Percentiles rank a stretch among this genome's conserved stretches.
phyloP scores from a whole-genome alignment of 805 yeast genomes.

The Suhomyces kilbournensis region DNA sequence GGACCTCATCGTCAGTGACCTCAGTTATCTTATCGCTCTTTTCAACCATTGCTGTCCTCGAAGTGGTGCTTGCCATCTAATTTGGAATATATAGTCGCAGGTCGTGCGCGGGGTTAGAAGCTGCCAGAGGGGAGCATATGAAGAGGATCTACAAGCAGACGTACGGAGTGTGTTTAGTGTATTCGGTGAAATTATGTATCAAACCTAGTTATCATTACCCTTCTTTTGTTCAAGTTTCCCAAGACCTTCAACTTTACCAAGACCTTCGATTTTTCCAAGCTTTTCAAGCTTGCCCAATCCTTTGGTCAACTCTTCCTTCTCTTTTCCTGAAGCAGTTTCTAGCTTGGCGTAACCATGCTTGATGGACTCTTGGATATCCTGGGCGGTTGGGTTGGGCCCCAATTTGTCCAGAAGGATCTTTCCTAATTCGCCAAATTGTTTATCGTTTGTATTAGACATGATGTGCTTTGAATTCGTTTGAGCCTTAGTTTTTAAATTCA shows the following conservation, averaged over 20 bases:
- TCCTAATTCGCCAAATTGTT: conserved; percentile 10
- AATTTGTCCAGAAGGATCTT: conserved; percentile 6
- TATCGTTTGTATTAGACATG: conserved; percentile 1
- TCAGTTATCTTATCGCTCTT: neutral
- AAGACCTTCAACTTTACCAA: conserved; percentile 4
- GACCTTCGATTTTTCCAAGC: conserved; percentile 5
- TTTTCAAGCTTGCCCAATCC: conserved; percentile 5
- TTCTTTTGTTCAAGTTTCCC: conserved; percentile 1
- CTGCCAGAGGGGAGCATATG: neutral
- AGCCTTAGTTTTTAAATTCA: neutral
- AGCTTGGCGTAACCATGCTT: conserved; percentile 7
- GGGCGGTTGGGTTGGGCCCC: conserved; percentile 4
- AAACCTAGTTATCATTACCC: neutral
- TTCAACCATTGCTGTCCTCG: neutral
- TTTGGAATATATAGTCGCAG: neutral
- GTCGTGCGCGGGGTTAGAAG: neutral
- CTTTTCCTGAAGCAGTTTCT: conserved; percentile 4
- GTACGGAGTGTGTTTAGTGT: neutral
- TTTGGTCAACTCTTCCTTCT: conserved; percentile 6
- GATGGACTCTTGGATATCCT: conserved; percentile 2
- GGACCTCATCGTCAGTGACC: conserved; percentile 3
- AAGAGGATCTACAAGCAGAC: neutral
- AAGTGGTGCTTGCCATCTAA: neutral
- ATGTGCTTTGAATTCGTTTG: no score
- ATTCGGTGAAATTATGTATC: neutral